Percentiles rank a stretch among this genome's conserved stretches.
Conservation (phyloP, 1,284 basidiomycete species). For the Leccinum holopus region DNA sequence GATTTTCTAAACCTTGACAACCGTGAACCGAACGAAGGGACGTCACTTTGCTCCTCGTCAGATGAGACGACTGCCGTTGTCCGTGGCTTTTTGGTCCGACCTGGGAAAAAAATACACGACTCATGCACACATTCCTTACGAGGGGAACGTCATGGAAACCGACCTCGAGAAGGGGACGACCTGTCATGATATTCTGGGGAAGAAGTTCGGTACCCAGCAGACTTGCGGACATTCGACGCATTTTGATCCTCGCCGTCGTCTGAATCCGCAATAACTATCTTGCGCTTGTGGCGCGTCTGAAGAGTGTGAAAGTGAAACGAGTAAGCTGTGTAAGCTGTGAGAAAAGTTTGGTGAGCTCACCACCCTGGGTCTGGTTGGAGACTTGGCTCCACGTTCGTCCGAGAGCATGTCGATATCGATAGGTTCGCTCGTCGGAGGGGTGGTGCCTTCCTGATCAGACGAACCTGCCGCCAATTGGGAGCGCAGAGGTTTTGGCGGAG, state of each 20-base stretch:
- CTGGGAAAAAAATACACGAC: slow-evolving; percentile 21
- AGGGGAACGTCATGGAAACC: slow-evolving; percentile 22
- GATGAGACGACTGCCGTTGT: slow-evolving; percentile 37
- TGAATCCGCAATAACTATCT: slow-evolving; percentile 65
- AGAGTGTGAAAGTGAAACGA: slow-evolving; percentile 1
- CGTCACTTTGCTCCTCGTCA: slow-evolving; percentile 45
- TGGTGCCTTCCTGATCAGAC: slow-evolving; percentile 50
- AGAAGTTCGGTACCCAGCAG: slow-evolving; percentile 26
- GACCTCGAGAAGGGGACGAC: slow-evolving; percentile 30
- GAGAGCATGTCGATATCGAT: slow-evolving; percentile 71
- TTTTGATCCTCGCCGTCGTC: slow-evolving; percentile 59
- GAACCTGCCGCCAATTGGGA: slow-evolving; percentile 42
- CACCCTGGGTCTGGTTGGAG: slow-evolving; percentile 8
- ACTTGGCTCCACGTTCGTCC: slow-evolving; percentile 44
- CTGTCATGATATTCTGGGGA: slow-evolving; percentile 26
- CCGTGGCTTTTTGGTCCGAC: slow-evolving; percentile 53
- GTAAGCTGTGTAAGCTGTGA: background rate
- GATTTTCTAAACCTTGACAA: slow-evolving; percentile 67
- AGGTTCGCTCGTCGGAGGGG: slow-evolving; percentile 70
- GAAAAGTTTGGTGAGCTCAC: slow-evolving; percentile 15
- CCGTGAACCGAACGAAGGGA: slow-evolving; percentile 52
- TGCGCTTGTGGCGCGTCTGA: slow-evolving; percentile 56
- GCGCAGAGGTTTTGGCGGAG: slow-evolving; percentile 27
- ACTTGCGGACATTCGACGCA: slow-evolving; percentile 9
- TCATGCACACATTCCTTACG: slow-evolving; percentile 15